Evolutionary conservation across 2,329 filamentous ascomycete genomes (phyloP).

Genomic region (Beauveria bassiana): DNA sequence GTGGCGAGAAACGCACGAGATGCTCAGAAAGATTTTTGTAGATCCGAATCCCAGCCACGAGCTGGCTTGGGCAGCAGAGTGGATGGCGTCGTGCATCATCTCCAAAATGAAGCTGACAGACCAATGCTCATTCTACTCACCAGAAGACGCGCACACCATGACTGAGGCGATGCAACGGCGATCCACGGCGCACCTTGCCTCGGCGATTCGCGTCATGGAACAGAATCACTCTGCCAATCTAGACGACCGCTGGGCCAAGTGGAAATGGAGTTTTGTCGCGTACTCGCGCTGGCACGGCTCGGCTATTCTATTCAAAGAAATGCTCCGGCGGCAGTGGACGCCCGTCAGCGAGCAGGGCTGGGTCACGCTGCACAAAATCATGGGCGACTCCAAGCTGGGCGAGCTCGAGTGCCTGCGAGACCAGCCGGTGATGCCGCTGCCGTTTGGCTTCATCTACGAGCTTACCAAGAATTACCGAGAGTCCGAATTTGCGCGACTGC

Average conservation of each 20-base stretch:
- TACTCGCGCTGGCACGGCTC: constrained; percentile 11
- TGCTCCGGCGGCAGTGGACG: constrained; percentile 6
- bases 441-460: constrained; percentile 9
- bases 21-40: not conserved
- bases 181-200: not conserved
- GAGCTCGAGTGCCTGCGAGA: constrained; percentile 6
- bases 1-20: not conserved
- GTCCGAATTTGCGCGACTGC: constrained; percentile 7
- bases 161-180: not conserved
- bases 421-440: constrained; percentile 5
- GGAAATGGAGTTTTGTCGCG: constrained; percentile 10
- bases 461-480: constrained; percentile 6
- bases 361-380: constrained; percentile 1
- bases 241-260: not conserved
- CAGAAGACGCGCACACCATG: not conserved
- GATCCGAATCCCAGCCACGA: not conserved
- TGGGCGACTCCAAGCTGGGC: constrained; percentile 8
- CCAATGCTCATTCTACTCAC: constrained; percentile 4
- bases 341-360: constrained; percentile 10
- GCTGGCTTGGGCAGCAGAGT: not conserved
- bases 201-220: constrained; percentile 4
- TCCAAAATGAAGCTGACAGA: constrained; percentile 10
- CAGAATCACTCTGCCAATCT: constrained; percentile 6
- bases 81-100: not conserved
- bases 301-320: constrained; percentile 5